These are phyloP conservation scores for Pestalotiopsis sp. DNA, from an alignment of 2,329 filamentous ascomycete genomes.

Conservation along the genomic window DNA sequence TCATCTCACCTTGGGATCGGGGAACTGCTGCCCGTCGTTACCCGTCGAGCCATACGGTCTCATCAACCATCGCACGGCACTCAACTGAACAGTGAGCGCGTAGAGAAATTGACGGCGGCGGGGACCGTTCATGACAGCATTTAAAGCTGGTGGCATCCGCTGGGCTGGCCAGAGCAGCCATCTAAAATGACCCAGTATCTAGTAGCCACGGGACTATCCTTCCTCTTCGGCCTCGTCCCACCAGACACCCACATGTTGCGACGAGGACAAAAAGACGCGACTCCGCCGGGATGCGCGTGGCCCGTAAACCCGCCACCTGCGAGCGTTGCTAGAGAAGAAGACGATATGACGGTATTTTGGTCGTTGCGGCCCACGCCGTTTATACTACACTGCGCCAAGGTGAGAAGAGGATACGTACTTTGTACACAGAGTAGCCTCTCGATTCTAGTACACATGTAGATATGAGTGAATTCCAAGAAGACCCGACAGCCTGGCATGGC, in stretches of 20 bases:
- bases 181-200: not conserved
- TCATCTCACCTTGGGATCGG: not conserved
- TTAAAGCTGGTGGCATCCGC: not conserved
- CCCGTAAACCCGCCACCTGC: not conserved
- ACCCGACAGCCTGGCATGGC: conserved; percentile 1
- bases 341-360: no score
- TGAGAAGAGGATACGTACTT: not conserved
- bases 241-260: not conserved
- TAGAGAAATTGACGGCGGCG: not conserved
- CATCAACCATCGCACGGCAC: not conserved
- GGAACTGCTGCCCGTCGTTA: not conserved
- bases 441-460: not conserved
- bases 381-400: not conserved
- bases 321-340: no score
- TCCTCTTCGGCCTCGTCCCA: not conserved
- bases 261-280: not conserved
- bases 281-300: not conserved
- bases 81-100: not conserved
- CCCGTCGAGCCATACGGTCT: not conserved
- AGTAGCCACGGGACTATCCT: not conserved
- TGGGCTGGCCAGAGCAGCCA: not conserved
- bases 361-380: no score
- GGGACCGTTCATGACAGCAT: not conserved
- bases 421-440: not conserved
- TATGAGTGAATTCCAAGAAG: not conserved